Evolutionary conservation across 371 early-diverging fungal genomes (phyloP), one percentile per base, ranked within the genome.

Genomic region (Cokeromyces recurvatus): DNA sequence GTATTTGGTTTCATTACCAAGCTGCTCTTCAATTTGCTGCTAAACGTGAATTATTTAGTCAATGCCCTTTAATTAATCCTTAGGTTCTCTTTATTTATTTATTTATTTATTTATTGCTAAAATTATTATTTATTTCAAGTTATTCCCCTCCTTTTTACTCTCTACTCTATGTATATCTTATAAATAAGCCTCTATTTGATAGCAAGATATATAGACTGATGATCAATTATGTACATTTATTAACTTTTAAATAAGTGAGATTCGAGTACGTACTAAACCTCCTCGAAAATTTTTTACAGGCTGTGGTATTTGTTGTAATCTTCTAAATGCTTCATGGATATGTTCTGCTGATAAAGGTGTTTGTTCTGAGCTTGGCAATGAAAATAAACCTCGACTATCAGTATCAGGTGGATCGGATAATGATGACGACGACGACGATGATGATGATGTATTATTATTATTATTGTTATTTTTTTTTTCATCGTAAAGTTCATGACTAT

Each of bases 261-360:
- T 79, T 15, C 80, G 78, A 0, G 89, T 87, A 23, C 88, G 71
- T 1, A 78, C 84, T n/a, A 90, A 58, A 7, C 90, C 90, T 19
- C 89, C 89, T 19, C 85, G 66, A 45, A 86, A 91, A 55, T 87
- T 87, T 38, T 82, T 77, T 34, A 85, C 71, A 4, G 89, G 89
- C 42, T 83, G 80, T 7, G 84, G 83, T 4, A 79, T 59, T 35
- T 79, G 77, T 53, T 92, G 91, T 25, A 91, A 54, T 40, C 89
- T 62, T 52, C 90, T 68, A 56, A 88, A 95, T 2, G 94, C 97
- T 63, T 95, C 96, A 25, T 89, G 86, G 31, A 97, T 88, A 62
- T 97, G 96, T 36, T 78, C 77, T 1, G 90, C 86, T 31, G 84
- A 70, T 38, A 97, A 55, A 15, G 95, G 94, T 31, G 86, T 80